phyloP scores from a whole-genome alignment of 768 basidiomycete species.

The Lentinula sp. region DNA sequence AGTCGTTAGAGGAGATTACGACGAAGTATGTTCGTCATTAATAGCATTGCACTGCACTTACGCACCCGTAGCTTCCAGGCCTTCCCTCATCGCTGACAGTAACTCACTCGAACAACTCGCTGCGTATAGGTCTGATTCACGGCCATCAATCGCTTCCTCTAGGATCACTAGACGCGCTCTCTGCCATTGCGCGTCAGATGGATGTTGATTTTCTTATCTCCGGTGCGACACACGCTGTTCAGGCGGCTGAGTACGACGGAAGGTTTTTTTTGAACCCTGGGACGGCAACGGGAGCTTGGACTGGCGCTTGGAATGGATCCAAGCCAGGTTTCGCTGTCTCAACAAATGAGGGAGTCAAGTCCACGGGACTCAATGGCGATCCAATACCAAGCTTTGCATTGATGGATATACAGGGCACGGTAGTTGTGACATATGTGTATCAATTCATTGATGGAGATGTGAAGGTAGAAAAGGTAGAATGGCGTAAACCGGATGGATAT shows the following conservation, averaged over 20 bases:
- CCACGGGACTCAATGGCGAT: slow-evolving; percentile 33
- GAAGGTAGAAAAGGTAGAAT: slow-evolving; percentile 88
- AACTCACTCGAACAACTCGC: slow-evolving; percentile 57
- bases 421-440: slow-evolving; percentile 96
- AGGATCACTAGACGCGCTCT: slow-evolving; percentile 88
- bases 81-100: slow-evolving; percentile 75
- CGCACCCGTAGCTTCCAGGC: slow-evolving; percentile 30
- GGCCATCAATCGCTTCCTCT: slow-evolving; percentile 92
- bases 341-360: slow-evolving; percentile 19
- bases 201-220: slow-evolving; percentile 94
- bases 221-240: slow-evolving; percentile 88
- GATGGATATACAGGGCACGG: slow-evolving; percentile 96
- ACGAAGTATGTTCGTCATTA: slow-evolving; percentile 57
- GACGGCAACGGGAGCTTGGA: slow-evolving; percentile 93
- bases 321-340: neutral
- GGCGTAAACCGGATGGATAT: slow-evolving; percentile 50
- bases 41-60: neutral
- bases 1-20: slow-evolving; percentile 91
- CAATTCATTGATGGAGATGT: slow-evolving; percentile 93
- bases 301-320: slow-evolving; percentile 64
- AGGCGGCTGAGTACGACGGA: slow-evolving; percentile 86
- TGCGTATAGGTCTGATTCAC: slow-evolving; percentile 89
- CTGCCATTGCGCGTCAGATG: slow-evolving; percentile 87
- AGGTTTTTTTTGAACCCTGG: slow-evolving; percentile 97
- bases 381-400: slow-evolving; percentile 92